Percentiles rank a stretch among this genome's conserved stretches.
Evolutionary conservation across 495 filamentous ascomycete genomes (phyloP).

Genomic region (Aspergillus ostianus): DNA sequence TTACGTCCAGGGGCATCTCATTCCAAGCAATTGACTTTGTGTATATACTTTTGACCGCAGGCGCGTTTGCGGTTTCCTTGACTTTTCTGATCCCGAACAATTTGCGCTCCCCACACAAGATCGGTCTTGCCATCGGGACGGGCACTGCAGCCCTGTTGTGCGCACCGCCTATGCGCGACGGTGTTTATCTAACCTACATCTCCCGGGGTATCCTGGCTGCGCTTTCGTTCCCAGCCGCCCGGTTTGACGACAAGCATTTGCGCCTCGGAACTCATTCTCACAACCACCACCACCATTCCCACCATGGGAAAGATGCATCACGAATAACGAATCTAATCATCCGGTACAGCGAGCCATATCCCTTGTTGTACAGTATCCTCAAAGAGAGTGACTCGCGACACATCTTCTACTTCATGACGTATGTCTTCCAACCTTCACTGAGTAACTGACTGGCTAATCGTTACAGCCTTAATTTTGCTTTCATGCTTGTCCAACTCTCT

Average conservation of each 20-base stretch:
- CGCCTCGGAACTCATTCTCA: conserved; percentile 32
- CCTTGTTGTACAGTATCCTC: conserved; percentile 79
- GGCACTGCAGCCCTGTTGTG: conserved; percentile 34
- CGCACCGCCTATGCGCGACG: conserved; percentile 34
- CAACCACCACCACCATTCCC: conserved; percentile 43
- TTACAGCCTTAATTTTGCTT: conserved; percentile 80
- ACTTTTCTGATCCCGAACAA: conserved; percentile 22
- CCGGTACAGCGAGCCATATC: conserved; percentile 61
- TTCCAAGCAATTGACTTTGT: conserved; percentile 26
- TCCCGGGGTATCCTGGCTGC: conserved; percentile 30
- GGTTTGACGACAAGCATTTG: conserved; percentile 37
- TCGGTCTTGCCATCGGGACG: conserved; percentile 33
- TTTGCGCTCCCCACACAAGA: conserved; percentile 34
- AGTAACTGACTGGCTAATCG: conserved; percentile 12
- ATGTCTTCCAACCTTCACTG: conserved; percentile 26
- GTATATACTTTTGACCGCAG: conserved; percentile 25
- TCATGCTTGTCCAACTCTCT: conserved; percentile 92
- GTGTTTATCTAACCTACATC: conserved; percentile 29
- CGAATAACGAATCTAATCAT: conserved; percentile 65
- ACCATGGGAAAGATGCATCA: conserved; percentile 41
- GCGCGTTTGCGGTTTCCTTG: conserved; percentile 33
- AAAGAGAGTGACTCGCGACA: conserved; percentile 89
- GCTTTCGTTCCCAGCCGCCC: conserved; percentile 35
- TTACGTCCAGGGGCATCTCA: conserved; percentile 24
- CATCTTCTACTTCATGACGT: conserved; percentile 97